Percentiles rank a stretch among this genome's conserved stretches.
phyloP scores from a whole-genome alignment of 2,329 filamentous ascomycete genomes.

The Fusarium mexicanum region DNA sequence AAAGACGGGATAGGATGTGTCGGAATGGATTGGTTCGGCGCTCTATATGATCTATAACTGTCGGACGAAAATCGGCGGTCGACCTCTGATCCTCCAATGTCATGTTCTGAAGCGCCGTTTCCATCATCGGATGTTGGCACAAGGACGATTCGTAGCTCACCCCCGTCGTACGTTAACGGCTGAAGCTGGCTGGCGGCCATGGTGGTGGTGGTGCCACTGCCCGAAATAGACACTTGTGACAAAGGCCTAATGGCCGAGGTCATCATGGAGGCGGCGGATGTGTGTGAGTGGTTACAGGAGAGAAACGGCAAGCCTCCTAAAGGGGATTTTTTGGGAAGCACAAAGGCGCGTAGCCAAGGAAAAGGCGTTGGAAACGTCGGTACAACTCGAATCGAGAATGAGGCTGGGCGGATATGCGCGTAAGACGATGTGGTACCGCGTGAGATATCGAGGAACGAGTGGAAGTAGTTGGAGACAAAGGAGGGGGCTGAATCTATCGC shows the following conservation, averaged over 20 bases:
- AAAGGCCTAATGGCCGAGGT: conserved; percentile 37
- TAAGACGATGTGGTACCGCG: conserved; percentile 25
- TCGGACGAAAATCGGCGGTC: conserved; percentile 34
- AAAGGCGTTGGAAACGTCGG: conserved; percentile 1
- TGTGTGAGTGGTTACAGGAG: conserved; percentile 14
- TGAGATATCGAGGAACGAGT: conserved; percentile 34
- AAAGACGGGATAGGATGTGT: conserved; percentile 77
- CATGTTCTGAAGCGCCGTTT: conserved; percentile 9
- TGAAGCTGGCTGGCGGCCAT: conserved; percentile 46
- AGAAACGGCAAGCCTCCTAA: conserved; percentile 26
- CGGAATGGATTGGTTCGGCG: conserved; percentile 43
- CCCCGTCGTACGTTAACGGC: conserved; percentile 43
- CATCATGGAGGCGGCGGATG: conserved; percentile 30
- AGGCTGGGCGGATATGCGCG: conserved; percentile 21
- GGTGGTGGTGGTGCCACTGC: conserved; percentile 40
- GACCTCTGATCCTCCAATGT: conserved; percentile 16
- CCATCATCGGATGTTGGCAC: conserved; percentile 40
- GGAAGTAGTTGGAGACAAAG: conserved; percentile 35
- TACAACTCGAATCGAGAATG: conserved; percentile 7
- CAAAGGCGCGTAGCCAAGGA: conserved; percentile 7
- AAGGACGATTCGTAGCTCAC: conserved; percentile 45
- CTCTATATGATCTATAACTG: conserved; percentile 37
- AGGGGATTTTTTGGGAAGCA: conserved; percentile 11
- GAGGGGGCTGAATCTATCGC: conserved; percentile 38
- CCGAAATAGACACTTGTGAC: conserved; percentile 38